Evolutionary conservation across 495 filamentous ascomycete species (phyloP), one percentile per base, ranked within the genome.

Genomic region (Talaromyces proteolyticus): DNA sequence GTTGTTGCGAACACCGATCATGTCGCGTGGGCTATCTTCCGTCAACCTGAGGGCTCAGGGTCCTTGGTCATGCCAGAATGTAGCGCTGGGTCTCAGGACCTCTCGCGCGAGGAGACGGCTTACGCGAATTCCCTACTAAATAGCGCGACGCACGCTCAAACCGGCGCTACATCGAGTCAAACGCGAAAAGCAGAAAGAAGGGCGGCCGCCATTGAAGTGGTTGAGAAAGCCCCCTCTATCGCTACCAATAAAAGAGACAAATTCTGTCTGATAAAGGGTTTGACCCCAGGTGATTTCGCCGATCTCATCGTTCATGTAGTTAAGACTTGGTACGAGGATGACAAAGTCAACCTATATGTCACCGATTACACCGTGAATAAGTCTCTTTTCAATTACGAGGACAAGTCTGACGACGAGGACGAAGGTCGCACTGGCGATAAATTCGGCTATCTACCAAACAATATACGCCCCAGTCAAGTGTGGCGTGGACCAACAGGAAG

Each of bases 301-400:
- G 83, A 96, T 63, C 54, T 95, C 6, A 63, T 90, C 16, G 89
- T 81, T n/a, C 77, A 91, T 59, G 81, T 96, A 3, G 73, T 89
- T 40, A 88, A 81, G 54, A 74, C 80, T 0, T 84, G 79, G 42
- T 75, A 67, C 26, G 67, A 64, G 42, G 61, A 65, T 24, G 70
- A 72, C 16, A 77, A 63, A 47, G 61, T 77, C 17, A 80, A 85
- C 1, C 39, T 98, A 0, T 90, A 91, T 63, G 61, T 96, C 16
- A 91, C 88, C 0, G 93, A 98, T 62, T 98, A 95, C 64, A 95
- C 91, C 7, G 60, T 75, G 20, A 86, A 94, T 52, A 55, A 64
- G 0, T 49, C 56, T 24, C 78, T 97, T 18, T 80, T 74, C 40
- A 65, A 82, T 25, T 81, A 84, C 44, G 70, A 67, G 18, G 76